Evolutionary conservation across 192 early-diverging fungal genomes (phyloP), one percentile per base, ranked within the genome.

Genomic region (Coemansia sp.): DNA sequence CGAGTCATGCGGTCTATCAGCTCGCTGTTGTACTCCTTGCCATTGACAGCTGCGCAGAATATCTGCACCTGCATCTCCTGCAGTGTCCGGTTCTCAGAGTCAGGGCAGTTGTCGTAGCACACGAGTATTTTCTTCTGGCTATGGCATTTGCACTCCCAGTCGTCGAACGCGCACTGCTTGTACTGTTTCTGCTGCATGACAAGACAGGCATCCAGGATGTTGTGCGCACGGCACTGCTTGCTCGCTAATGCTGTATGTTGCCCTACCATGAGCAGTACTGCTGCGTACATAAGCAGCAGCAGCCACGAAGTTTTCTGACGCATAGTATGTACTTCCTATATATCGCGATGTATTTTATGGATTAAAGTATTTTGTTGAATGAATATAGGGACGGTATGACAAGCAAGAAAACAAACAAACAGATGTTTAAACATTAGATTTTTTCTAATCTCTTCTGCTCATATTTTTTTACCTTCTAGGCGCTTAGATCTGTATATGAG

Each of bases 51-150:
- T 3, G 72, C 73, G 57, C 81, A 84, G 36, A 67, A 84, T 0
- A 83, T 74, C 59, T 83, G 76, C 3, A 83, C 81, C 45, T 83
- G 81, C 76, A 83, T 83, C n/a, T 83, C 81, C 64, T 83, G 81
- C 18, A 78, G 36, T 15, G 81, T 83, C 38, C 81, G 81, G 61
- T 74, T 75, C 59, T 83, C 81, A n/a, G 67, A 58, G 33, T 85
- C 78, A 2, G 83, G 83, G 18, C 83, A 85, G 54, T 85, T 85
- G 62, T 85, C 78, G 59, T 85, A 85, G 64, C 83, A 85, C 0
- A 74, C 75, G 28, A 85, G 63, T 15, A 85, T 68, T 67, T 85
- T 80, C 51, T 80, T 80, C 48, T 83, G 81, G 12, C 52, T 62
- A 34, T 77, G 78, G 66, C 83, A 85, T 56, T 79, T 85, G 72